A percentile compares a stretch with the other conserved stretches of the same genome.
These are phyloP conservation scores for Leavenworthia alabamica DNA, from an alignment of 345 rosid species.

Conservation along the genomic window DNA sequence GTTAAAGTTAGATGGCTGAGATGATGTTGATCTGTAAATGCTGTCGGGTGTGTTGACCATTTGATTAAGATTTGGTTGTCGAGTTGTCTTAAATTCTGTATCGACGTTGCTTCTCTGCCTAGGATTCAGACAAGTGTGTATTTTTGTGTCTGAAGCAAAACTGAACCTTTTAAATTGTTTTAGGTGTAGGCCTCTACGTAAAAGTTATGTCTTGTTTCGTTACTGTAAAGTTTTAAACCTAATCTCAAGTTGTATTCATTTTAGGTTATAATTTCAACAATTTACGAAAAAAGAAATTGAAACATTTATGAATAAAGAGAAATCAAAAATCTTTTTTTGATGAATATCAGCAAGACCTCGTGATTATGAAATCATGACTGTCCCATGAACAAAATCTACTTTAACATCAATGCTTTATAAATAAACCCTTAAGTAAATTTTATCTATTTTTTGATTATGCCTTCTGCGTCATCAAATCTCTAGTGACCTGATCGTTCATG, in stretches of 20 bases:
- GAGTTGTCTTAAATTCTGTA: constrained; percentile 14
- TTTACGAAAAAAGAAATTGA: too few species aligned
- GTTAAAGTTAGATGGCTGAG: constrained; percentile 26
- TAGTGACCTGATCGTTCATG: constrained; percentile 30
- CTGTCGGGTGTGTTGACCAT: constrained; percentile 27
- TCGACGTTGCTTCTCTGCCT: constrained; percentile 23
- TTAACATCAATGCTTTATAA: constrained; percentile 18
- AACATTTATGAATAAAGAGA: too few species aligned
- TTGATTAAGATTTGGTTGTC: constrained; percentile 8
- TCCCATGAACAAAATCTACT: constrained; percentile 15
- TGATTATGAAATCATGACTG: constrained; percentile 7
- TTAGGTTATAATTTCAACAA: neutral
- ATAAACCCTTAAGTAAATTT: constrained; percentile 17
- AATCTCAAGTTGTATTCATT: constrained; percentile 2
- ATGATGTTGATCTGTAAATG: constrained; percentile 13
- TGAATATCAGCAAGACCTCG: neutral
- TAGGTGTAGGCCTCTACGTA: neutral
- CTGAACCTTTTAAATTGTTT: neutral
- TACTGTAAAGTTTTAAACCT: constrained; percentile 13
- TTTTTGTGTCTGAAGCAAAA: constrained; percentile 10
- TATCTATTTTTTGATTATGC: constrained; percentile 10
- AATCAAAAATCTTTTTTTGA: too few species aligned
- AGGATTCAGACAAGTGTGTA: constrained; percentile 22
- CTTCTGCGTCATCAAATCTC: constrained; percentile 1
- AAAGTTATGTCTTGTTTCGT: constrained; percentile 7